Base-by-base conservation (phyloP, 148 eudicot species). In the Mesembryanthemum crystallinum region DNA sequence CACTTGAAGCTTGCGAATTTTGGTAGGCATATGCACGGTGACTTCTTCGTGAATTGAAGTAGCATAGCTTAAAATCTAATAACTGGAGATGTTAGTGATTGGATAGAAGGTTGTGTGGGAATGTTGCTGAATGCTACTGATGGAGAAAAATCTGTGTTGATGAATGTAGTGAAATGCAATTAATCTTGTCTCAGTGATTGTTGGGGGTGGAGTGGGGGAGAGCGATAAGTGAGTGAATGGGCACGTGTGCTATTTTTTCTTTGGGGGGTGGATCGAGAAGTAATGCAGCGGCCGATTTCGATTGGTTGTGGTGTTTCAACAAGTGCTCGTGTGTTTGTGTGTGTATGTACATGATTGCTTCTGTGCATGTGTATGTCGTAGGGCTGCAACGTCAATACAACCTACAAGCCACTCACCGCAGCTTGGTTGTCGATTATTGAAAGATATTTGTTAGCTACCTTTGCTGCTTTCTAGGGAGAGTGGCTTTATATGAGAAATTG, bases 1-100 rank as follows among this genome's bases (percentile, higher is more conserved):
- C 99, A 29, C 99, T 95, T 80, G 99, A 95, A 89, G 92, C 99
- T 70, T 95, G 99, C 88, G 99, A 95, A 84, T 92, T 95, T 85
- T 95, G 99, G 99, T 95, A 86, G 64, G 77, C 62, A 24, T 43
- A 21, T 14, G 2, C 51, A 59, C 29, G 2, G 39, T 35, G 6
- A 51, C 30, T 54, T 1, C 24, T 67, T 52, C 32, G 28, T 51
- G 45, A 62, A 27, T 24, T 62, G 21, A 27, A 14, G 35, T 62
- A 62, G 20, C 37, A n/a, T n/a, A 62, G 33, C 20, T 62, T 62
- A 30, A 28, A 3, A 28, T 15, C 57, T 52, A 52, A 52, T 42
- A 43, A 28, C 9, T 3, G 33, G 20, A n/a, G 33, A 24, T 45
- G 43, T 45, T 43, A 32, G 21, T 64, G 23, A 21, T 18, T 3